phyloP scores from a whole-genome alignment of 2,329 filamentous ascomycete species.

The Aspergillus sp. region DNA sequence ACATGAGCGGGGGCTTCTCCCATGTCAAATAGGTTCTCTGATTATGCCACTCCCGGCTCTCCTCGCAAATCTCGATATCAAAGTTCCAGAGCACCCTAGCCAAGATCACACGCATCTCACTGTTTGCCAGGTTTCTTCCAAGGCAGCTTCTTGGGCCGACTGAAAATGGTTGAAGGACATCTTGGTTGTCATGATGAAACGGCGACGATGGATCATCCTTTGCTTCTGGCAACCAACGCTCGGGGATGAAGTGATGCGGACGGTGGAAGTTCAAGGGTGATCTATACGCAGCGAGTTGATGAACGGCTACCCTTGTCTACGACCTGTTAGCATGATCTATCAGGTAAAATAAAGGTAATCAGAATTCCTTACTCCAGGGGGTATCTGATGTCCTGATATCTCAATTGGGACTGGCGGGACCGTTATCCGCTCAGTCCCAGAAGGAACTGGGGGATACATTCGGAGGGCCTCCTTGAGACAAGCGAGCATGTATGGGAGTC shows the following conservation, averaged over 20 bases:
- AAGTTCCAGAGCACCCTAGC: constrained; percentile 43
- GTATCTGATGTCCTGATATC: constrained; percentile 5
- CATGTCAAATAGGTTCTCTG: constrained; percentile 34
- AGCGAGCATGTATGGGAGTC: constrained; percentile 33
- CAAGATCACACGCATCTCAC: constrained; percentile 44
- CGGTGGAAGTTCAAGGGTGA: constrained; percentile 38
- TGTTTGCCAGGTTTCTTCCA: constrained; percentile 42
- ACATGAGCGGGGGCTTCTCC: constrained; percentile 30
- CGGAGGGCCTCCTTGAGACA: constrained; percentile 36
- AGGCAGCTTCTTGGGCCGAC: constrained; percentile 44
- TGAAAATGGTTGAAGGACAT: constrained; percentile 42
- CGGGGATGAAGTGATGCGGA: constrained; percentile 39
- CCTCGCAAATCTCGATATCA: constrained; percentile 35
- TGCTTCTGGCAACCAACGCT: constrained; percentile 36
- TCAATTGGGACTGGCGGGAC: background rate
- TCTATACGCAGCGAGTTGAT: constrained; percentile 38
- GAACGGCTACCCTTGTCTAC: constrained; percentile 36
- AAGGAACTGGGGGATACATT: constrained; percentile 27
- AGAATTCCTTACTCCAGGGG: constrained; percentile 1
- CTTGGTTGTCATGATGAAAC: constrained; percentile 36
- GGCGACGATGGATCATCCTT: constrained; percentile 13
- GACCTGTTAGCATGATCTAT: background rate
- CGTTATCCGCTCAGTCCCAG: constrained; percentile 8
- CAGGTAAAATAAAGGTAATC: background rate
- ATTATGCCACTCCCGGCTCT: constrained; percentile 29